Evolutionary conservation across 73 alveolate genomes (phyloP), one percentile per base, ranked within the genome.

Genomic region (Paramecium tetraurelia): DNA sequence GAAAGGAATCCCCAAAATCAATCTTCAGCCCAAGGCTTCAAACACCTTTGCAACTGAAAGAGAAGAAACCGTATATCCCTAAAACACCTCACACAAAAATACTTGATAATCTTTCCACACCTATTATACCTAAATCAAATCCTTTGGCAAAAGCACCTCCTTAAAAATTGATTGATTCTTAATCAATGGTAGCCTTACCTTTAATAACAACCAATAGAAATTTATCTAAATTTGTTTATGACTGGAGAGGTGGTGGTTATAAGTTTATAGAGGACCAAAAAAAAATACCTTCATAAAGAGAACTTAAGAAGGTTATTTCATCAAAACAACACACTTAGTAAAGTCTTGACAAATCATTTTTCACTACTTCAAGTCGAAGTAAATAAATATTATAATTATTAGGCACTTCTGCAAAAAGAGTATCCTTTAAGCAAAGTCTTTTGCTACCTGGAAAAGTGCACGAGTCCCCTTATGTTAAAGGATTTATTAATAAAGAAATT

Each of bases 241-340:
- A 80, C 14, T 80, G 90, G 90, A 80, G 72, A 44, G 43, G 72
- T 2, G 76, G 90, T 20, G 90, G 90, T 11, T 80, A 80, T 35
- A 80, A 80, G 16, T 80, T 80, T 21, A 36, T 44, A 0, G 72
- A 80, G 12, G 90, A 75, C 3, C 1, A 9, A 33, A 41, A 41
- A 14, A 75, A 36, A 35, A 21, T 22, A 75, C 58, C 87, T 3
- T 75, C 58, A 11, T 35, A 75, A 38, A 75, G 68, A 22, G 68
- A 75, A 41, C 59, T 75, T 29, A 29, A 29, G 6, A 7, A 68
- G 27, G 7, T 35, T 68, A 68, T 29, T 3, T 35, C 24, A 35
- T 53, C 69, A 31, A 68, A 35, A 68, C 22, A 68, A 35, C 36
- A 41, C 10, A 38, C 63, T n/a, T 21, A 75, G 21, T 22, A 75